These are phyloP conservation scores for Viridothelium virens DNA, from an alignment of 495 filamentous ascomycete genomes.

Conservation along the genomic window DNA sequence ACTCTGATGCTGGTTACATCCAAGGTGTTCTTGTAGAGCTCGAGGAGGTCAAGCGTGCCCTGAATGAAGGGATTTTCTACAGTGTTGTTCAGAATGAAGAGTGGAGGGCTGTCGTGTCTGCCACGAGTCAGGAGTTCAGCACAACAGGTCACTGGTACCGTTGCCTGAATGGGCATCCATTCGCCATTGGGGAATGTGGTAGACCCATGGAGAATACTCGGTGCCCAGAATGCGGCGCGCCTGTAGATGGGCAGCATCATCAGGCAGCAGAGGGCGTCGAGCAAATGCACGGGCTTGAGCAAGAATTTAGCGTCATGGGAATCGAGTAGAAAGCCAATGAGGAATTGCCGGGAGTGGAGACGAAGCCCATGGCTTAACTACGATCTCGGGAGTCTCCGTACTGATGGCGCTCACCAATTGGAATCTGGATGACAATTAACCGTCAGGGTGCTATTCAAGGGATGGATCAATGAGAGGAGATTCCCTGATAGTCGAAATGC, in stretches of 20 bases:
- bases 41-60: constrained; percentile 33
- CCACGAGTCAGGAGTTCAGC: constrained; percentile 29
- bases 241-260: constrained; percentile 56
- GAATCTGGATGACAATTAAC: no score
- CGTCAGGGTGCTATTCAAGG: no score
- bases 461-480: no score
- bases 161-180: constrained; percentile 61
- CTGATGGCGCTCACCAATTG: no score
- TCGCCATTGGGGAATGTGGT: constrained; percentile 68
- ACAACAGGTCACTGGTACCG: constrained; percentile 50
- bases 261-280: constrained; percentile 43
- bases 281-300: constrained; percentile 44
- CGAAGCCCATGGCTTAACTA: no score
- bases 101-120: constrained; percentile 35
- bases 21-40: constrained; percentile 30
- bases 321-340: neutral
- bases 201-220: constrained; percentile 53
- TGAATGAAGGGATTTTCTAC: constrained; percentile 35
- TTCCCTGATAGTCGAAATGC: neutral
- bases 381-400: no score
- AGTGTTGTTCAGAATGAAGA: constrained; percentile 41
- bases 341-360: neutral
- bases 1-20: constrained; percentile 22
- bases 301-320: constrained; percentile 30
- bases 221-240: constrained; percentile 59